A percentile compares a stretch with the other conserved stretches of the same genome.
phyloP scores from a whole-genome alignment of 371 early-diverging fungal genomes.

The Apophysomyces trapeziformis region DNA sequence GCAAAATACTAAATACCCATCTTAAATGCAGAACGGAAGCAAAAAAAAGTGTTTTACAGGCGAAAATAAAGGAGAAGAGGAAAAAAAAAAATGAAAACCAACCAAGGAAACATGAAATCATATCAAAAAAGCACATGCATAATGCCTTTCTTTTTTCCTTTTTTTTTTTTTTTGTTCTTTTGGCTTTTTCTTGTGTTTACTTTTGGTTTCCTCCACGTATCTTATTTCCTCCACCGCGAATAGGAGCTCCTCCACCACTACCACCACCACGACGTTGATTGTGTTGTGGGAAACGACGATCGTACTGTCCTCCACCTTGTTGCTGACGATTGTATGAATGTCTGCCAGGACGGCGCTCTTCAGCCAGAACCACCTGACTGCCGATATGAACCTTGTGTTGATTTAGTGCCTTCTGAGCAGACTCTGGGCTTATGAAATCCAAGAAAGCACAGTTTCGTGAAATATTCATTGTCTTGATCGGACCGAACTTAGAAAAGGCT shows the following conservation, averaged over 20 bases:
- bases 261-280: slow-evolving; percentile 25
- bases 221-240: background rate
- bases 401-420: slow-evolving; percentile 26
- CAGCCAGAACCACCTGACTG: slow-evolving; percentile 27
- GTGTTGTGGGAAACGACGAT: slow-evolving; percentile 27
- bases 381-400: slow-evolving; percentile 34
- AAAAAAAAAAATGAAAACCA: slow-evolving; percentile 7
- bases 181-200: background rate
- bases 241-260: slow-evolving; percentile 7
- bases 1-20: background rate
- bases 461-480: slow-evolving; percentile 28
- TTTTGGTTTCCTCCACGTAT: slow-evolving; percentile 10
- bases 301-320: slow-evolving; percentile 20
- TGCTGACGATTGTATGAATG: slow-evolving; percentile 18
- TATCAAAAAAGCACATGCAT: background rate
- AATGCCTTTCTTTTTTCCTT: background rate
- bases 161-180: too few relatives aligned
- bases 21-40: background rate
- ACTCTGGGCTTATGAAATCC: slow-evolving; percentile 29
- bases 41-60: slow-evolving; percentile 12
- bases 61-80: slow-evolving; percentile 6
- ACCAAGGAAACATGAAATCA: background rate
- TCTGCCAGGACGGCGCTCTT: slow-evolving; percentile 32
- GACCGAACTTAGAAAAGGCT: slow-evolving; percentile 36
- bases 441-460: slow-evolving; percentile 31